These are phyloP conservation scores for Alopecurus myosuroides DNA, from an alignment of 176 grass and related monocot species.

Conservation along the genomic window DNA sequence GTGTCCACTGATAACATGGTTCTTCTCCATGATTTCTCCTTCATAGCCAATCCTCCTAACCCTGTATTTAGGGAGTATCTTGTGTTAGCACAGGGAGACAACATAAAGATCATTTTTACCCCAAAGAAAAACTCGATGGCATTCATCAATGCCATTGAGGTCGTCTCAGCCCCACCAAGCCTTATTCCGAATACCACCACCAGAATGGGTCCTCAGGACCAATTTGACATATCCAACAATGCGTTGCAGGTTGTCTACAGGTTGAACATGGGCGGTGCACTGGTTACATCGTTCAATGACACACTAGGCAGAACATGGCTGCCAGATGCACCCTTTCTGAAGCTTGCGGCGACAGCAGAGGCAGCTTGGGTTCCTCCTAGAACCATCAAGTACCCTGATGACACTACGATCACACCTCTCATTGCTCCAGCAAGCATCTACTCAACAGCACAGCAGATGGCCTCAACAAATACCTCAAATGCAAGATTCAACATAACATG, in stretches of 20 bases:
- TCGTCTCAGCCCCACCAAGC: conserved; percentile 57
- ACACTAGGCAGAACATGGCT: conserved; percentile 67
- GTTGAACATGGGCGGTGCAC: conserved; percentile 68
- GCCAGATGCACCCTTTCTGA: conserved; percentile 65
- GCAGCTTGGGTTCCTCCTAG: conserved; percentile 51
- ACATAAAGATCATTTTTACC: conserved; percentile 60
- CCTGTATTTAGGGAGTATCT: conserved; percentile 74
- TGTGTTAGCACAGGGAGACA: conserved; percentile 42
- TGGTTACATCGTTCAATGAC: conserved; percentile 61
- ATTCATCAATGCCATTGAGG: conserved; percentile 92
- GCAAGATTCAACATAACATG: conserved; percentile 86
- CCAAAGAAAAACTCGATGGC: conserved; percentile 69
- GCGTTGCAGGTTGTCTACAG: conserved; percentile 77
- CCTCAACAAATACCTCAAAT: conserved; percentile 52
- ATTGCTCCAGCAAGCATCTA: conserved; percentile 73
- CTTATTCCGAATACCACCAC: conserved; percentile 66
- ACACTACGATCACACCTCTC: conserved; percentile 53
- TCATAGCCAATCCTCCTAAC: conserved; percentile 40
- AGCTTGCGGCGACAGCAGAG: conserved; percentile 44
- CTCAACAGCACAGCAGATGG: conserved; percentile 70
- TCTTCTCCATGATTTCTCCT: conserved; percentile 91
- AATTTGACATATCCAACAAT: conserved; percentile 56
- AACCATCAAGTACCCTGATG: conserved; percentile 74
- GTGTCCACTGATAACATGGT: conserved; percentile 65
- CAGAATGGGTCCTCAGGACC: conserved; percentile 30